Evolutionary conservation across 176 grass and related monocot species (phyloP), one percentile per base, ranked within the genome.

Genomic region (Stipa capillata): DNA sequence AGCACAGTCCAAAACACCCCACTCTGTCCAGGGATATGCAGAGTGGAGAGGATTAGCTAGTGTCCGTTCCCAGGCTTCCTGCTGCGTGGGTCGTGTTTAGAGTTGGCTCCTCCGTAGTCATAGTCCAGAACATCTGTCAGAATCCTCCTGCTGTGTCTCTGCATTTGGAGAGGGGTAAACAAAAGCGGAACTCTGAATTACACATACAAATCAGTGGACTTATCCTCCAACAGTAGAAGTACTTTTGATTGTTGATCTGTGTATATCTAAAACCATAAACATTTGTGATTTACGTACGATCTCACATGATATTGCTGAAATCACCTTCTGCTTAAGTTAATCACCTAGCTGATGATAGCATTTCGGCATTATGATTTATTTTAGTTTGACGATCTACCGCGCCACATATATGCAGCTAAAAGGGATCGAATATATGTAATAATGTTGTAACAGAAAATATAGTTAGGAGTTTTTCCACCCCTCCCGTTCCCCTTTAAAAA

Each of bases 31-130:
- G n/a, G n/a, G n/a, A n/a, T n/a, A n/a, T n/a, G 6, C 2, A 2
- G 7, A 2, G 57, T 15, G 15, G 28, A 36, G 7, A 7, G 2
- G n/a, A n/a, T n/a, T 12, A 18, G 29, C 55, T 33, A 69, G 60
- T 84, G 86, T 9, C 91, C 88, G 24, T 28, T 79, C 18, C 91
- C 87, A 42, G 87, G 79, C 76, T 68, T 97, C 67, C 64, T 90
- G n/a, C n/a, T n/a, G 35, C 68, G 89, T 15, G 82, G 94, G 24
- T 94, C 94, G 51, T 97, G 94, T 54, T 47, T 91, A 9, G 76
- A 18, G 79, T 94, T 97, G 63, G 85, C 68, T n/a, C 85, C 91
- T 81, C 91, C 91, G 12, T 92, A 90, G 58, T 94, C 91, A 20
- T 97, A 97, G 45, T 97, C 94, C 65, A 82, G 85, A 72, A 82